Conservation (phyloP, 2,329 filamentous ascomycete genomes). For the Phaeosphaeria sp. region DNA sequence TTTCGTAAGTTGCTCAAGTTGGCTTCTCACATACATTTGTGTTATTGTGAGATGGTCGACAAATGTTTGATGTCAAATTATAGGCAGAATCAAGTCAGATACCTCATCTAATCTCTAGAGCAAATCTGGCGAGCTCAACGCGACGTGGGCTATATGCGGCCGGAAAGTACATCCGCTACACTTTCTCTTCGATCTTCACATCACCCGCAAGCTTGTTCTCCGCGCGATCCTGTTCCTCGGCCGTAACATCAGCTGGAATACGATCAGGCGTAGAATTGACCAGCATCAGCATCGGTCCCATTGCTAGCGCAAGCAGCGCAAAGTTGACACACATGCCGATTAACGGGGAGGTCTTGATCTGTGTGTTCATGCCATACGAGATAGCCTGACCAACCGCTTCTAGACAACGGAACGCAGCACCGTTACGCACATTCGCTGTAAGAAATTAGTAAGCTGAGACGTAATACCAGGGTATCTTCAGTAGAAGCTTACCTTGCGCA, state of each 20-base stretch:
- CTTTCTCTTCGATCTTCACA: conserved; percentile 20
- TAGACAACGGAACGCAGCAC: conserved; percentile 35
- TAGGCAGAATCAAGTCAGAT: no score
- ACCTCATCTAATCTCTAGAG: no score
- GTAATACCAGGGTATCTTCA: background rate
- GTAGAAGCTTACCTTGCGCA: conserved; percentile 24
- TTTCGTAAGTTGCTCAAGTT: no score
- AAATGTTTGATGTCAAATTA: no score
- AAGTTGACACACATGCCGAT: conserved; percentile 44
- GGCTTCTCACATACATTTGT: no score
- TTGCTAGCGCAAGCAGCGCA: conserved; percentile 38
- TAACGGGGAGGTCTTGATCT: conserved; percentile 34
- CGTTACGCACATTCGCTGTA: conserved; percentile 32
- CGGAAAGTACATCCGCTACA: background rate
- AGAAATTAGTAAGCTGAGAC: conserved; percentile 7
- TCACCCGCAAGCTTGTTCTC: conserved; percentile 22
- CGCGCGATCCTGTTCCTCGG: conserved; percentile 27
- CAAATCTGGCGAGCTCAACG: no score
- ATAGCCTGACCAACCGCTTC: conserved; percentile 38
- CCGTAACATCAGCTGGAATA: conserved; percentile 40
- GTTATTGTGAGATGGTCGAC: no score
- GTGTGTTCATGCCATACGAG: conserved; percentile 40
- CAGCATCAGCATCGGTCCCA: conserved; percentile 40
- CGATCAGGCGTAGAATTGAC: conserved; percentile 42
- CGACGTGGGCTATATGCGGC: background rate